Percentiles rank a stretch among this genome's conserved stretches.
Conservation (phyloP, 2,329 filamentous ascomycete genomes). For the Aureobasidium melanogenum region DNA sequence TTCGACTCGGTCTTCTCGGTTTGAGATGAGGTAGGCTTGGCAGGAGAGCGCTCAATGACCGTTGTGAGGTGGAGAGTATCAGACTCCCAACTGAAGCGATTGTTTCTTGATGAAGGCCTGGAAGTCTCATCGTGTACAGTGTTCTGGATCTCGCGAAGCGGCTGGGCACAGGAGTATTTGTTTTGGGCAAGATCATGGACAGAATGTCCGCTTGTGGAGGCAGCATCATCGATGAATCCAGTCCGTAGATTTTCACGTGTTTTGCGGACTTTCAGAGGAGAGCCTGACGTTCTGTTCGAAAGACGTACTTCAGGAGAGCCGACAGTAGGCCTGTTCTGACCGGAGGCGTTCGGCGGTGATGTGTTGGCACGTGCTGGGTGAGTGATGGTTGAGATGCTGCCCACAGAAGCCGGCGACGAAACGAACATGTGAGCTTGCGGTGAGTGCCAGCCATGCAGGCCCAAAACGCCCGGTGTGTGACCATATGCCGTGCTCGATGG, state of each 20-base stretch:
- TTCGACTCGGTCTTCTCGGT: neutral
- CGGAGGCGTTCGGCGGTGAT: neutral
- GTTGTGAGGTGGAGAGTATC: neutral
- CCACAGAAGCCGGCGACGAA: neutral
- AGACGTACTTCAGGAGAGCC: neutral
- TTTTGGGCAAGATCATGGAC: neutral
- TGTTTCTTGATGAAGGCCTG: neutral
- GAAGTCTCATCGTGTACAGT: neutral
- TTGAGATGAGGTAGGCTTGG: neutral
- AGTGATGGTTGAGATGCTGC: neutral
- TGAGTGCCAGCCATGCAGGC: neutral
- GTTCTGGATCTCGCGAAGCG: neutral
- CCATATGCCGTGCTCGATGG: neutral
- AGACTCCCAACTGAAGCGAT: neutral
- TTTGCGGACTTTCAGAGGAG: conserved; percentile 27
- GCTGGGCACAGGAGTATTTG: neutral
- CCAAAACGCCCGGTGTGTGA: neutral
- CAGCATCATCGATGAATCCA: neutral
- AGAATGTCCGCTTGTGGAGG: neutral
- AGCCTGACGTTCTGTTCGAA: conserved; percentile 14
- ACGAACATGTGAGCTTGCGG: conserved; percentile 11
- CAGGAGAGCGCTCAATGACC: neutral
- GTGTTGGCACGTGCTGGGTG: neutral
- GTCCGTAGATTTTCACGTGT: conserved; percentile 27
- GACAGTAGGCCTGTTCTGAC: neutral